Evolutionary conservation across 768 basidiomycete species (phyloP).

Genomic region (Tulasnella sp.): DNA sequence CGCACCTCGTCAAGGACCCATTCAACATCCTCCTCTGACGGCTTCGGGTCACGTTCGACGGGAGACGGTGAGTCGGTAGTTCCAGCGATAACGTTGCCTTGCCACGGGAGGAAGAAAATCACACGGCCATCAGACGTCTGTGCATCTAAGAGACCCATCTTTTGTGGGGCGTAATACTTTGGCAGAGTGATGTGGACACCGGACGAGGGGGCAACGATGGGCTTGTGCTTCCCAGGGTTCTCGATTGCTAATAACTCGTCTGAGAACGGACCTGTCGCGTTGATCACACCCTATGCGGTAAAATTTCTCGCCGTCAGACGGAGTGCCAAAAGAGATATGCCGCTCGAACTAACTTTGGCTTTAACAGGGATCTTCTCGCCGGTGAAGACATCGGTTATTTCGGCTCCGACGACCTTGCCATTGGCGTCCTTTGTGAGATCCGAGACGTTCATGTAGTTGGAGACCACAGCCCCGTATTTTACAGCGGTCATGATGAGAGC

Average conservation of each 20-base stretch:
- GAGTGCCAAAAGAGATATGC: too few relatives aligned
- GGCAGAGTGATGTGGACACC: constrained; percentile 96
- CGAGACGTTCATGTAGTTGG: constrained; percentile 85
- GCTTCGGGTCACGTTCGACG: constrained; percentile 64
- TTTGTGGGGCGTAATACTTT: constrained; percentile 89
- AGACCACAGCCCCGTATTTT: constrained; percentile 73
- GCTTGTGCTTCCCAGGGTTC: constrained; percentile 53
- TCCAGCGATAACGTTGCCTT: constrained; percentile 93
- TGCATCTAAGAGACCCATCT: constrained; percentile 92
- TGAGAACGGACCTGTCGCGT: constrained; percentile 91
- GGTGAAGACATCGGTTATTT: constrained; percentile 69
- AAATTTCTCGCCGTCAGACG: too few relatives aligned
- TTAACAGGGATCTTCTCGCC: constrained; percentile 72
- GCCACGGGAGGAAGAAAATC: constrained; percentile 99
- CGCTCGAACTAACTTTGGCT: constrained; percentile 54
- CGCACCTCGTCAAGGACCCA: constrained; percentile 97
- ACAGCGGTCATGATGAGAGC: constrained; percentile 91
- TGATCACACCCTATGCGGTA: constrained; percentile 72
- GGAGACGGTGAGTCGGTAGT: constrained; percentile 80
- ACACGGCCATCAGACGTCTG: constrained; percentile 93
- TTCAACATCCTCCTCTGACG: constrained; percentile 86
- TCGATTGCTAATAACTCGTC: constrained; percentile 79
- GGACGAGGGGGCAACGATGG: constrained; percentile 86
- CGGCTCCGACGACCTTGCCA: constrained; percentile 61
- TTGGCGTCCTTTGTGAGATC: constrained; percentile 50